Evolutionary conservation across 2,329 filamentous ascomycete genomes (phyloP).

Genomic region (Colletotrichum cordylinicola): DNA sequence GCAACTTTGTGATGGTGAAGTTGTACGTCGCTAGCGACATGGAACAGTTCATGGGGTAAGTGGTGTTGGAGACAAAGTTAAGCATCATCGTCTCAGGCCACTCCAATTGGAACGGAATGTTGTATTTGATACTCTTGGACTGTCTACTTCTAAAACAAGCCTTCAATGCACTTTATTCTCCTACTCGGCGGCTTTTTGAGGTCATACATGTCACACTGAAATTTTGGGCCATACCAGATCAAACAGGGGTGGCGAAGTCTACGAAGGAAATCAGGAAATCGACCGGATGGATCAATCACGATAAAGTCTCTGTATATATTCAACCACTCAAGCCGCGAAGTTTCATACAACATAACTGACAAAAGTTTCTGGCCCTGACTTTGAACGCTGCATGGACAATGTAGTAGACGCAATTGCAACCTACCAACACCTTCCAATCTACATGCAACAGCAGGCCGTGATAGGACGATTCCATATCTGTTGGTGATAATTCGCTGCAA

Average conservation of each 20-base stretch:
- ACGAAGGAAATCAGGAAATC: not conserved
- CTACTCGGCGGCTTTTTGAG: not conserved
- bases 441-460: not conserved
- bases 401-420: too few species aligned
- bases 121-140: not conserved
- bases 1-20: not conserved
- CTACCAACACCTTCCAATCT: not conserved
- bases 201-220: not conserved
- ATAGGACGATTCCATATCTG: not conserved
- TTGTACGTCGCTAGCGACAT: not conserved
- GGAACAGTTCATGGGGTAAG: not conserved
- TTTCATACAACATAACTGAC: not conserved
- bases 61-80: not conserved
- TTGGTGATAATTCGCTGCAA: not conserved
- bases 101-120: not conserved
- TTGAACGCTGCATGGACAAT: not conserved
- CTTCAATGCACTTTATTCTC: not conserved
- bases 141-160: not conserved
- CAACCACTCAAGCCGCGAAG: not conserved
- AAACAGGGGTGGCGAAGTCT: not conserved
- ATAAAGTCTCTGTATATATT: too few species aligned
- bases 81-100: not conserved
- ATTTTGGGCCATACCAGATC: not conserved
- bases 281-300: too few species aligned
- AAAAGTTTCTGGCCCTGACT: not conserved